Conservation (phyloP, 2,329 filamentous ascomycete genomes). For the Alternaria metachromatica region DNA sequence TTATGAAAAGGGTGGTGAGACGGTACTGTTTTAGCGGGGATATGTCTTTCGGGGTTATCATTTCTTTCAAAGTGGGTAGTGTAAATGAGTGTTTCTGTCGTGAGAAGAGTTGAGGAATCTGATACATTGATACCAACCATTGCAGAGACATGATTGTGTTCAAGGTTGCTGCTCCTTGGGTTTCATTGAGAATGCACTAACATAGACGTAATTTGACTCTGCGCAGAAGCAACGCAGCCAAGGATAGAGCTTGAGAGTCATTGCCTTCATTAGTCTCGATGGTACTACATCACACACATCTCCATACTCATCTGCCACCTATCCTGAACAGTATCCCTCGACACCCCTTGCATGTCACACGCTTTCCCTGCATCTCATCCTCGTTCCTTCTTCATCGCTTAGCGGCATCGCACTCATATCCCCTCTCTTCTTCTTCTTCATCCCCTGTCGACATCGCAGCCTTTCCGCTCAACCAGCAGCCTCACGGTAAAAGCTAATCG, state of each 20-base stretch:
- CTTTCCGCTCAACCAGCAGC: conserved; percentile 41
- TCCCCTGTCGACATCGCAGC: not conserved
- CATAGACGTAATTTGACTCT: not conserved
- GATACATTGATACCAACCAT: not conserved
- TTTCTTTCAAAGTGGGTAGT: not conserved
- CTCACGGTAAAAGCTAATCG: conserved; percentile 50
- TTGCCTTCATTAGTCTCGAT: not conserved
- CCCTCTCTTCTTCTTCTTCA: not conserved
- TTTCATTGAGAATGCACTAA: not conserved
- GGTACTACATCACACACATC: not conserved
- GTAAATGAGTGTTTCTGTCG: not conserved
- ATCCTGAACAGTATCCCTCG: rapidly evolving
- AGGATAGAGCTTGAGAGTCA: not conserved
- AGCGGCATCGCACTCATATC: not conserved
- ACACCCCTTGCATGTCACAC: rapidly evolving
- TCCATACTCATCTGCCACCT: not conserved
- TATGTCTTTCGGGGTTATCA: not conserved
- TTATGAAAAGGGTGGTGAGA: not conserved
- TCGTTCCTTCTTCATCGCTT: not conserved
- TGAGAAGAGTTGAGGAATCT: not conserved
- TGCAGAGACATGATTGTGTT: too few species aligned
- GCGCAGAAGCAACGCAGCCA: too few species aligned
- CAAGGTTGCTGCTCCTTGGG: not conserved
- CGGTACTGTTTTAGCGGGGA: not conserved
- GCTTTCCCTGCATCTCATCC: not conserved